These are phyloP conservation scores for Carex kokanica DNA, from an alignment of 176 grass and related monocot genomes.

Conservation along the genomic window DNA sequence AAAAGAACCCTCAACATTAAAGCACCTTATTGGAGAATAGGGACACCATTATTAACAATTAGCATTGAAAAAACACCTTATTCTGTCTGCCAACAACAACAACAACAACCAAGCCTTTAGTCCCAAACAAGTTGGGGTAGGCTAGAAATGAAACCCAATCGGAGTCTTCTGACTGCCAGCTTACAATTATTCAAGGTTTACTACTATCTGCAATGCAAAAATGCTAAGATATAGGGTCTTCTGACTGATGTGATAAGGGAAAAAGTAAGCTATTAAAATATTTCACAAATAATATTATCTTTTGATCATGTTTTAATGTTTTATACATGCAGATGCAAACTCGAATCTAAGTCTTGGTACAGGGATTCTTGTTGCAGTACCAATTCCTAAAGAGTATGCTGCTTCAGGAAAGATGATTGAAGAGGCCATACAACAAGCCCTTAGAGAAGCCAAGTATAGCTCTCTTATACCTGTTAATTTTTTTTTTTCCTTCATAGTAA, in stretches of 20 bases:
- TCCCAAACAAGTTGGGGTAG: too few species aligned
- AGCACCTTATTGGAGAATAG: background rate
- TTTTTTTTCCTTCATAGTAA: background rate
- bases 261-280: background rate
- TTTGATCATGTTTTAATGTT: background rate
- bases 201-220: constrained; percentile 3
- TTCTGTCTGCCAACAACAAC: background rate
- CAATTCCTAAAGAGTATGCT: constrained; percentile 66
- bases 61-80: background rate
- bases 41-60: background rate
- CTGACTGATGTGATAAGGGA: background rate
- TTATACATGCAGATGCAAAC: constrained; percentile 59
- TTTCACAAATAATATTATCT: background rate
- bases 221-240: background rate
- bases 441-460: constrained; percentile 79
- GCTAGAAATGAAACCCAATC: too few species aligned
- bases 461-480: background rate
- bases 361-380: constrained; percentile 80
- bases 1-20: background rate
- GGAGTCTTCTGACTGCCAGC: background rate
- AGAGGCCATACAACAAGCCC: constrained; percentile 70
- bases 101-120: too few species aligned
- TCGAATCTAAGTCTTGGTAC: constrained; percentile 58
- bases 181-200: background rate
- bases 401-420: constrained; percentile 81